Evolutionary conservation across 2,329 filamentous ascomycete species (phyloP), one percentile per base, ranked within the genome.

Genomic region (Aureobasidium sp.): DNA sequence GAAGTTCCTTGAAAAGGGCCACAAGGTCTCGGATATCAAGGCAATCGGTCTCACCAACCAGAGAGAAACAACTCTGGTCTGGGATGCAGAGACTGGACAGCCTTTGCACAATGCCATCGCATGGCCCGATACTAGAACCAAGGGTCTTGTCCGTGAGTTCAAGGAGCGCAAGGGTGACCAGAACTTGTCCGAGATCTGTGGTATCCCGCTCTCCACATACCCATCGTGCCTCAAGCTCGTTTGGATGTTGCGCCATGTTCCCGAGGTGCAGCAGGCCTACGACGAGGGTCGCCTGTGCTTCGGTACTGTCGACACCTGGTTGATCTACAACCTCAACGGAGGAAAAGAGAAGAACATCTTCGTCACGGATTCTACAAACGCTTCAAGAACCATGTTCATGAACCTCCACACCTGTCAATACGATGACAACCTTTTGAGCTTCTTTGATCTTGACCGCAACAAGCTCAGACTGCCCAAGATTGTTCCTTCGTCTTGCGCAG

Each of bases 331-430:
- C 67, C 81, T 95, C 61, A 90, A 93, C 70, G 90, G 88, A 61
- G 86, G 88, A 50, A 80, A 80, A 36, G 80, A 85, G 56, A 83
- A 81, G 55, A 82, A 86, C 63, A 75, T 90, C 39, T 86, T 88
- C 70, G 89, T 95, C 65, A 94, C 91, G 0, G 91, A 96, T 74
- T 85, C 87, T 61, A 90, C 88, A 65, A 96, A 95, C 72, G 91
- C 91, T n/a, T 92, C 89, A 57, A 82, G 91, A 71, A 95, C 90
- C 65, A 94, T 95, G 90, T 93, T 96, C 74, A 91, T 94, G 86
- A 91, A 95, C 76, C 79, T 96, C 58, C 81, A 86, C 68, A 91
- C 87, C n/a, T 80, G 90, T 63, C 73, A 91, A 68, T 96, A 94
- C 74, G 90, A 94, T 71, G 84, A 90, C 63, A 81, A 79, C 42